Evolutionary conservation across 1,284 basidiomycete genomes (phyloP), one percentile per base, ranked within the genome.

Genomic region (Melampsora occidentalis): DNA sequence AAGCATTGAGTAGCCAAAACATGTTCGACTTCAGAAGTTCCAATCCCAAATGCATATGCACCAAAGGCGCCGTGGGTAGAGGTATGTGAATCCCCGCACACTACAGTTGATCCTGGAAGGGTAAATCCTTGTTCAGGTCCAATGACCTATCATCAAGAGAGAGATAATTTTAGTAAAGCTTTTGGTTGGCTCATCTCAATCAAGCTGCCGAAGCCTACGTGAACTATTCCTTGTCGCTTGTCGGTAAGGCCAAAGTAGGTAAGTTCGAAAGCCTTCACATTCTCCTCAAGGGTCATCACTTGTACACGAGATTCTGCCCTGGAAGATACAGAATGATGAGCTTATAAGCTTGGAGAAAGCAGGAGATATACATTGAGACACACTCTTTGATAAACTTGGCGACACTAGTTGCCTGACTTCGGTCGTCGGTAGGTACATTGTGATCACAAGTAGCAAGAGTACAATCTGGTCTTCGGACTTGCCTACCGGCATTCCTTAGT

Each of bases 51-150:
- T 0, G 94, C 94, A 79, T 97, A 88, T 68, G 95, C 94, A 65
- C 94, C 94, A 81, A 97, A 97, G 0, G 94, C 95, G 68, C 95
- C 94, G 82, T 97, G 94, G 16, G 94, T 86, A 35, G 85, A 85
- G 35, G 94, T 96, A 85, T 96, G 94, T 2, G 94, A 97, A 84
- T 97, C 94, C 82, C 94, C 94, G 81, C 94, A 97, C 69, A 97
- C 94, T 80, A 94, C 94, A 42, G 94, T 97, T 66, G 93, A 95
- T 61, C 95, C 94, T 20, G 94, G 94, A 48, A 97, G 88, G 65
- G 81, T 97, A 83, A 97, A 97, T 48, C 94, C 94, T 85, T 97
- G 93, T 83, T 97, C 94, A 67, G 95, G 94, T 68, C 94, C 95
- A 81, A 97, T 97, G 79, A 97, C 81, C 81, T 82, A 75, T 65